These are phyloP conservation scores for Lunularia cruciata DNA, from an alignment of 225 moss, liverwort and hornwort genomes.

Conservation along the genomic window DNA sequence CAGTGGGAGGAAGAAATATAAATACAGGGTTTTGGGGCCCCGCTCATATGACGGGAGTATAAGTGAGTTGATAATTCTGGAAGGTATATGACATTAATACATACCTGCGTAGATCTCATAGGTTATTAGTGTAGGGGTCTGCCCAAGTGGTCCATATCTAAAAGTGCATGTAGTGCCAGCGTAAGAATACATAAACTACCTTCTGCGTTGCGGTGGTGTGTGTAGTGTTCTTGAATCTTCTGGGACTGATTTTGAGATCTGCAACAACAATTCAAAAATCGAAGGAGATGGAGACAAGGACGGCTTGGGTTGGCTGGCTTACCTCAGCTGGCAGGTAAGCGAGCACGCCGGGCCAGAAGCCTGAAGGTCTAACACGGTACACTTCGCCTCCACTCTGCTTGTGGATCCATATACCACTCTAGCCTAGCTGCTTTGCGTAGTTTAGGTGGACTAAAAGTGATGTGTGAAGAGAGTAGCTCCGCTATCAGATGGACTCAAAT, in stretches of 20 bases:
- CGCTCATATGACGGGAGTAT: too few species aligned
- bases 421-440: neutral
- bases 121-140: neutral
- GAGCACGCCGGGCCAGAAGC: slow-evolving; percentile 3
- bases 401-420: neutral
- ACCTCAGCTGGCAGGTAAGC: slow-evolving; percentile 7
- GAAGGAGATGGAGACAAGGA: slow-evolving; percentile 4
- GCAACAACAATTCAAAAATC: neutral
- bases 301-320: slow-evolving; percentile 3
- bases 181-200: neutral
- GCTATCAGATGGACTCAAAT: neutral
- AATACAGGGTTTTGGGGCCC: neutral
- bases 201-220: neutral
- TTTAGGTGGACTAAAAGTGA: neutral
- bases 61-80: too few species aligned
- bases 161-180: neutral
- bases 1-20: neutral
- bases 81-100: neutral
- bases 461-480: neutral
- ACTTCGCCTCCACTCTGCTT: neutral
- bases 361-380: neutral
- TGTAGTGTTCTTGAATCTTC: neutral
- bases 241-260: neutral
- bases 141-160: neutral
- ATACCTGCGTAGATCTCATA: neutral